Percentiles rank a stretch among this genome's conserved stretches.
These are phyloP conservation scores for Hymenoscyphus fructigenus DNA, from an alignment of 2,329 filamentous ascomycete genomes.

Conservation along the genomic window DNA sequence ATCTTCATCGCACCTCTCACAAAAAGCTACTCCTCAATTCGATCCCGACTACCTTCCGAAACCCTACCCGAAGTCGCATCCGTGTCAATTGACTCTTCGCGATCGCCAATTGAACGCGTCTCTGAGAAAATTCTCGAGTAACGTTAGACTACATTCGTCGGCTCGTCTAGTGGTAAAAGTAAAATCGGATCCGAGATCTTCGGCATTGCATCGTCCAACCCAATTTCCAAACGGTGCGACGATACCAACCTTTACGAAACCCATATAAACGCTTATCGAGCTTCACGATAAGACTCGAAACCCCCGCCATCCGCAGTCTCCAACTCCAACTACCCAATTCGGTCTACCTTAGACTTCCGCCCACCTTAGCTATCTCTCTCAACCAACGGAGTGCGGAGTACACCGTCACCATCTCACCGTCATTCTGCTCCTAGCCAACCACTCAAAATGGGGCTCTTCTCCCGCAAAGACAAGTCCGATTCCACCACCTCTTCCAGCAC, in stretches of 20 bases:
- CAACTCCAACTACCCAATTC: background rate
- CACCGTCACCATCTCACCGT: background rate
- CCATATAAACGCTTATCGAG: background rate
- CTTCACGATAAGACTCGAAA: background rate
- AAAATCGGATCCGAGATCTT: background rate
- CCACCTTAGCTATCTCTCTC: background rate
- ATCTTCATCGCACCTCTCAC: background rate
- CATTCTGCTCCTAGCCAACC: background rate
- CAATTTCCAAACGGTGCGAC: background rate
- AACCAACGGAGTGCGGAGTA: background rate
- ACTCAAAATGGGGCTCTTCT: slow-evolving; percentile 34
- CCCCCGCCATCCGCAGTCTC: background rate
- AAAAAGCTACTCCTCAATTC: background rate
- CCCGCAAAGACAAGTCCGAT: slow-evolving; percentile 32
- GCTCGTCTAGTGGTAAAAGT: background rate
- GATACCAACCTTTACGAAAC: background rate
- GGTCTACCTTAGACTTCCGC: background rate
- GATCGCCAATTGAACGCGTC: background rate
- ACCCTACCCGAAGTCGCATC: background rate
- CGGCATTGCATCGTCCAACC: background rate
- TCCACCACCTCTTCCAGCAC: slow-evolving; percentile 25
- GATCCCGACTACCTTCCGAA: background rate
- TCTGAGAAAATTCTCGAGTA: background rate
- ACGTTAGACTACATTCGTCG: background rate
- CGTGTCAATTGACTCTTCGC: background rate